Evolutionary conservation across 2,329 filamentous ascomycete genomes (phyloP).

Genomic region (Escovopsis weberi): DNA sequence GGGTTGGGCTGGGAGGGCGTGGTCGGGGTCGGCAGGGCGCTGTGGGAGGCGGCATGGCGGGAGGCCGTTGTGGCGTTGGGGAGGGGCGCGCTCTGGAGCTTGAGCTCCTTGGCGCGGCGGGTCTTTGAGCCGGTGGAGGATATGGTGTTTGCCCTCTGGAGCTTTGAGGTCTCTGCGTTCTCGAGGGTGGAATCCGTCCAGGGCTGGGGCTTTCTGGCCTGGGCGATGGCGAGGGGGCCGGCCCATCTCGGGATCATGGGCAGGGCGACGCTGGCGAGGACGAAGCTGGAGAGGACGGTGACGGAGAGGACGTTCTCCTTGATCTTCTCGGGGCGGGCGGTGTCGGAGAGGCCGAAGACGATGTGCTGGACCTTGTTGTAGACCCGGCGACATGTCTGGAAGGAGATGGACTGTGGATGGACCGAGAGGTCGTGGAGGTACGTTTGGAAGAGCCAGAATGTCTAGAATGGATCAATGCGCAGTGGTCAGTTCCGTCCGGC

Average conservation of each 20-base stretch:
- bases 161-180: constrained; percentile 29
- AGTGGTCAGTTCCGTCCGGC: too few species aligned
- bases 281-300: constrained; percentile 66
- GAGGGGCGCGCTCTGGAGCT: constrained; percentile 31
- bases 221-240: constrained; percentile 66
- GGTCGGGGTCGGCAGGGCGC: constrained; percentile 8
- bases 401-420: constrained; percentile 61
- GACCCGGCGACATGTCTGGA: constrained; percentile 68
- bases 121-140: constrained; percentile 33
- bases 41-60: constrained; percentile 14
- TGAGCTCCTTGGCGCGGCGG: constrained; percentile 30
- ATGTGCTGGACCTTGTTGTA: constrained; percentile 85
- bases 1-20: constrained; percentile 12
- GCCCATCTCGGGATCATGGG: constrained; percentile 66
- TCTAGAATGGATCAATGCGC: constrained; percentile 33
- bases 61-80: constrained; percentile 15
- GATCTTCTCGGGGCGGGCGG: constrained; percentile 56
- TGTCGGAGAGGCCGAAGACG: constrained; percentile 64
- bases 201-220: constrained; percentile 58
- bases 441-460: constrained; percentile 82
- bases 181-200: constrained; percentile 15
- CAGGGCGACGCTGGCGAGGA: constrained; percentile 60
- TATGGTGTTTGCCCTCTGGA: constrained; percentile 57
- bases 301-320: constrained; percentile 70
- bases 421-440: constrained; percentile 69